Base-by-base conservation (phyloP, 83 land plant genomes). In the Thuja plicata region DNA sequence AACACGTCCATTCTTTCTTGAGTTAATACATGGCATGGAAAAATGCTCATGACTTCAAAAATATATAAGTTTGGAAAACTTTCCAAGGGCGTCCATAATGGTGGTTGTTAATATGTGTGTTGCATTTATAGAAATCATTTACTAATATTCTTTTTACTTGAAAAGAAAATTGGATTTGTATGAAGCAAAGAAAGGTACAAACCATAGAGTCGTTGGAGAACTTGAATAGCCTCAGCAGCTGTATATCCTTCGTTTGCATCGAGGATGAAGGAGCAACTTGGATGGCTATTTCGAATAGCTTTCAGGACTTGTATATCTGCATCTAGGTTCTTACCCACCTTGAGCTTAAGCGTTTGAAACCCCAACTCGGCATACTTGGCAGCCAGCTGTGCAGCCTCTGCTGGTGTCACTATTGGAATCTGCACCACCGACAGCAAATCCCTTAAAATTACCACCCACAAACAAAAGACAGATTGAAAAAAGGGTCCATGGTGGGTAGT, bases 221-320 rank as follows among this genome's bases (percentile, higher is more conserved):
- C 95, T 87, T 96, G 90, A 71, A 97, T 88, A 40, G 98, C 98
- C 87, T 96, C 95, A 80, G 66, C 40, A 35, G 96, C 89, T 34
- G 87, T 88, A 89, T 96, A 96, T 17, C 97, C 97, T 88, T 94
- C 98, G 88, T 97, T 97, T n/a, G 97, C 98, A 94, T 97, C 98
- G 30, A 97, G 88, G 74, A 97, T 94, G 66, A 96, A 93, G 7
- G 90, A 90, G 87, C 96, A 97, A 74, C 89, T 88, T 79, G 98
- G 98, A 87, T 96, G 97, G 54, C 60, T 95, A 15, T 34, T 66
- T 41, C 96, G 91, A 79, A 97, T 97, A 16, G 96, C 94, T 87
- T 87, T 88, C 46, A 97, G 93, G 87, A 94, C 95, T 76, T 94
- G 90, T 13, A 96, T 93, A 81, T 97, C 98, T n/a, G 90, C 88